phyloP scores from a whole-genome alignment of 2,329 filamentous ascomycete species.

The Penicillium sp. region DNA sequence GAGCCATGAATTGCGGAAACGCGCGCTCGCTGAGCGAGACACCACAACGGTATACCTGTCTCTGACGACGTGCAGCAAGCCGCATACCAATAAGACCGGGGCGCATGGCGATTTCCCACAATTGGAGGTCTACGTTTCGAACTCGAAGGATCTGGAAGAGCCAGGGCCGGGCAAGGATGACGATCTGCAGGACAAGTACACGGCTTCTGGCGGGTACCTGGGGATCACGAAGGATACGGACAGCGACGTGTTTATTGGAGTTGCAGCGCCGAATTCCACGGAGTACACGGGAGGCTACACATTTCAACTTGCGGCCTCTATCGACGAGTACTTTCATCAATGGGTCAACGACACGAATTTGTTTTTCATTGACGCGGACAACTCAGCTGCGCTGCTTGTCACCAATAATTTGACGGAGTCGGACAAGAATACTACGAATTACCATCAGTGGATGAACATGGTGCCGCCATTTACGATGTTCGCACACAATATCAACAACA shows the following conservation, averaged over 20 bases:
- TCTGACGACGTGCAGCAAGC: constrained; percentile 82
- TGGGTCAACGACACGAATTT: constrained; percentile 59
- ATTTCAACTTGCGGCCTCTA: constrained; percentile 79
- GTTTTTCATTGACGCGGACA: constrained; percentile 83
- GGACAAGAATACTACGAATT: constrained; percentile 49
- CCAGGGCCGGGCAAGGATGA: constrained; percentile 62
- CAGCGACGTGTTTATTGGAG: constrained; percentile 72
- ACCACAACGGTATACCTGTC: constrained; percentile 72
- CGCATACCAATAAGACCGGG: constrained; percentile 54
- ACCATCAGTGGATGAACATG: constrained; percentile 59
- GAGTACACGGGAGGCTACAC: constrained; percentile 69
- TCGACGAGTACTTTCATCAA: constrained; percentile 73
- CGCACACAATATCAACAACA: constrained; percentile 62
- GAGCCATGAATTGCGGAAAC: constrained; percentile 19
- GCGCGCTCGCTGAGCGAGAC: constrained; percentile 31
- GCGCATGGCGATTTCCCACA: constrained; percentile 61
- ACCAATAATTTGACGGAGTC: constrained; percentile 66
- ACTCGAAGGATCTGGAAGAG: constrained; percentile 60
- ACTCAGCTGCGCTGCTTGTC: constrained; percentile 72
- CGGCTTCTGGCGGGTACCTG: constrained; percentile 70
- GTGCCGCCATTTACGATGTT: constrained; percentile 75
- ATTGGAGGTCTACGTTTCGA: constrained; percentile 76
- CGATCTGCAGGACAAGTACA: constrained; percentile 43
- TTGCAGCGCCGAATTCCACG: constrained; percentile 69
- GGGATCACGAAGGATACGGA: constrained; percentile 63